phyloP scores from a whole-genome alignment of 1,284 basidiomycete species.

The Testicularia cyperi region DNA sequence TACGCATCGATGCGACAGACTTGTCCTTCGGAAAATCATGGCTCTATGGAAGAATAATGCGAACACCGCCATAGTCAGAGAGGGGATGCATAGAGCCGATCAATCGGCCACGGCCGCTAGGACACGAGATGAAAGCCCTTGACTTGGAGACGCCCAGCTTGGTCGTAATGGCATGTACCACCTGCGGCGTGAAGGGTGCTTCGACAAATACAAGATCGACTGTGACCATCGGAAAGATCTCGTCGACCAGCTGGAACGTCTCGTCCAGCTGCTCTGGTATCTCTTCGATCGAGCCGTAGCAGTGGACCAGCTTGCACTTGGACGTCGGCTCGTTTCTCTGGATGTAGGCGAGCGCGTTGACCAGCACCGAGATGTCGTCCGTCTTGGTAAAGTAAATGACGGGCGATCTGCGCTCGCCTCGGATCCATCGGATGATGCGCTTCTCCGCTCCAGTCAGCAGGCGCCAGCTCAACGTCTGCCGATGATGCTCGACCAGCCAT shows the following conservation, averaged over 20 bases:
- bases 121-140: conserved; percentile 38
- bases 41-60: conserved; percentile 36
- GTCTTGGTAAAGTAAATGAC: conserved; percentile 59
- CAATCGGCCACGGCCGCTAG: conserved; percentile 20
- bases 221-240: conserved; percentile 47
- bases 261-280: conserved; percentile 59
- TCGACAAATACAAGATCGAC: conserved; percentile 47
- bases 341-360: conserved; percentile 70
- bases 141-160: conserved; percentile 25
- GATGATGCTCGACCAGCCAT: conserved; percentile 70
- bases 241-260: conserved; percentile 51
- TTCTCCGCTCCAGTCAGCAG: conserved; percentile 59
- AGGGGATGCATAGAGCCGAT: conserved; percentile 18
- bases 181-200: conserved; percentile 34
- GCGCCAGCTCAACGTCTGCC: conserved; percentile 29
- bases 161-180: conserved; percentile 19
- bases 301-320: conserved; percentile 70
- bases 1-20: too few species aligned
- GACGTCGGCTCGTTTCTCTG: conserved; percentile 69
- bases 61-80: conserved; percentile 27
- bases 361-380: conserved; percentile 65
- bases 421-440: conserved; percentile 64
- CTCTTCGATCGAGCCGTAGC: conserved; percentile 65
- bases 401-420: conserved; percentile 64
- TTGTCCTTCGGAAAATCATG: too few species aligned